A percentile compares a stretch with the other conserved stretches of the same genome.
phyloP scores from a whole-genome alignment of 2,329 filamentous ascomycete genomes.

The Magnaporthiopsis rhizophila region DNA sequence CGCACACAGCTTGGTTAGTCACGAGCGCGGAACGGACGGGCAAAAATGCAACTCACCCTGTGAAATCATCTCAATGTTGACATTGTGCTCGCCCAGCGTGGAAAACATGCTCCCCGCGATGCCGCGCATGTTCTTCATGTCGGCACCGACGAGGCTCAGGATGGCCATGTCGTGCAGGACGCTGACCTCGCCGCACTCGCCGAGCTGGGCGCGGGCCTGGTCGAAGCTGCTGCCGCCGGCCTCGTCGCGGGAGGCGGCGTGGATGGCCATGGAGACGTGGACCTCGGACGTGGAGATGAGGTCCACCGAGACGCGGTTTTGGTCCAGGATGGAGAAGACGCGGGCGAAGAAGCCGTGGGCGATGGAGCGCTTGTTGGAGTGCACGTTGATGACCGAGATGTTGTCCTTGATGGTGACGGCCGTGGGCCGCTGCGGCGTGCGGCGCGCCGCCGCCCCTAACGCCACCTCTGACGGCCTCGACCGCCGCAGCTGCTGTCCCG shows the following conservation, averaged over 20 bases:
- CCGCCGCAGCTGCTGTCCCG: constrained; percentile 50
- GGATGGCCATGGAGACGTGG: constrained; percentile 94
- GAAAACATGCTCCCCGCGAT: constrained; percentile 93
- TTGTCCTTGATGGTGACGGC: constrained; percentile 96
- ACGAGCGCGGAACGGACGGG: no score
- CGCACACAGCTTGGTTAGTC: background rate
- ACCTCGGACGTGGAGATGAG: constrained; percentile 95
- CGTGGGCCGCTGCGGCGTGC: constrained; percentile 66
- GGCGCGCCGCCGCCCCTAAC: constrained; percentile 21
- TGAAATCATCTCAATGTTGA: constrained; percentile 99
- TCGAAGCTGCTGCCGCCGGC: constrained; percentile 59
- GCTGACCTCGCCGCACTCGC: constrained; percentile 81
- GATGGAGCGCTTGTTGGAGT: constrained; percentile 93
- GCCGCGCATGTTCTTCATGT: constrained; percentile 97
- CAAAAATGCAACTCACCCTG: constrained; percentile 57
- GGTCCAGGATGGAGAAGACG: constrained; percentile 87
- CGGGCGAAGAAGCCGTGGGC: constrained; percentile 93
- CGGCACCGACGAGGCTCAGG: constrained; percentile 83
- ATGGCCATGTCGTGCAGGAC: constrained; percentile 91
- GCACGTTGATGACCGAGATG: constrained; percentile 95
- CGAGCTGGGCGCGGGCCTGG: constrained; percentile 62
- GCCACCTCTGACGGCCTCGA: constrained; percentile 31
- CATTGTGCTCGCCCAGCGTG: constrained; percentile 82
- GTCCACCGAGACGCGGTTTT: constrained; percentile 82
- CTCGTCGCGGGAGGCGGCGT: constrained; percentile 56